Percentiles rank a stretch among this genome's conserved stretches.
phyloP scores from a whole-genome alignment of 148 eudicot genomes.

The Rhododendron vialii region DNA sequence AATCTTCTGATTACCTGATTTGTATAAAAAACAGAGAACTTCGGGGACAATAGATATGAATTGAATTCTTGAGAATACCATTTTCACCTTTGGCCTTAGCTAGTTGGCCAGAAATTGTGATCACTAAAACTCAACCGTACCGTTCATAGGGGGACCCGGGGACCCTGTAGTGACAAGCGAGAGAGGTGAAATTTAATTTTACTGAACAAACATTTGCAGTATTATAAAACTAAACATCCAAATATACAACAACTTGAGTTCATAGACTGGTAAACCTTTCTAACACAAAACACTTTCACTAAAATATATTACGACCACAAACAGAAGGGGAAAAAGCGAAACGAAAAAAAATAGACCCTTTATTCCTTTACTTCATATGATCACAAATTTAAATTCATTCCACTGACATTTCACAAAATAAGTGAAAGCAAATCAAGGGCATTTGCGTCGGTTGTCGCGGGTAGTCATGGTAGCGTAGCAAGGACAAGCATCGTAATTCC shows the following conservation, averaged over 20 bases:
- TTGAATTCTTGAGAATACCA: not conserved
- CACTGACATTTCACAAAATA: not conserved
- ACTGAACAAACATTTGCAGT: not conserved
- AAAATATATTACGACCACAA: not conserved
- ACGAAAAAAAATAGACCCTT: not conserved
- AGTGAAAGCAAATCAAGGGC: conserved; percentile 30
- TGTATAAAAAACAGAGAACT: not conserved
- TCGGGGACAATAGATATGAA: not conserved
- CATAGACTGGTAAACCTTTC: not conserved
- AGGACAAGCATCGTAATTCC: conserved; percentile 41
- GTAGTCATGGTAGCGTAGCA: conserved; percentile 52
- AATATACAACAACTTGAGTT: not conserved
- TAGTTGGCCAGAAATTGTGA: no score
- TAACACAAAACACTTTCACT: not conserved
- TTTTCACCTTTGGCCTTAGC: no score
- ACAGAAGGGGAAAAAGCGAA: not conserved
- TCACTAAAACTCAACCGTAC: no score
- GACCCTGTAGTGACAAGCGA: not conserved
- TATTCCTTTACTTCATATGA: not conserved
- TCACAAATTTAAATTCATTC: not conserved
- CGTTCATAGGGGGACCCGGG: no score
- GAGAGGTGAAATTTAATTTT: not conserved
- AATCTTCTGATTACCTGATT: not conserved
- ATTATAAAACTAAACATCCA: not conserved
- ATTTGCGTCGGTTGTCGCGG: conserved; percentile 37